These are phyloP conservation scores for Ophiobolus disseminans DNA, from an alignment of 2,329 filamentous ascomycete species.

Conservation along the genomic window DNA sequence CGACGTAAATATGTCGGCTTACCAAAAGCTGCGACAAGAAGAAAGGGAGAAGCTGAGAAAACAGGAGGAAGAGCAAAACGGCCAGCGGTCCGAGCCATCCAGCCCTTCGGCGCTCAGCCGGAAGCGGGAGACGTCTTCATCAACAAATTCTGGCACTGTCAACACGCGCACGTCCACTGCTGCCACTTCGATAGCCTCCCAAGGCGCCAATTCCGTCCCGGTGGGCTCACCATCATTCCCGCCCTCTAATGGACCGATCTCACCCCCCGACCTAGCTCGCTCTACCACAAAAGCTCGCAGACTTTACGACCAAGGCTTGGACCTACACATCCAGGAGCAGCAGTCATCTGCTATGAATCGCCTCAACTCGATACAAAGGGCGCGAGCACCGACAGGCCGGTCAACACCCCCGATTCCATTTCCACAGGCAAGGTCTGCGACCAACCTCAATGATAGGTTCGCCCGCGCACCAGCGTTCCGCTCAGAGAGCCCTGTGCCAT, in stretches of 20 bases:
- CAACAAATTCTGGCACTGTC: conserved; percentile 76
- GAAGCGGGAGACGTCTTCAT: conserved; percentile 83
- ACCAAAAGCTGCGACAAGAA: conserved; percentile 74
- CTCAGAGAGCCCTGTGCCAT: conserved; percentile 57
- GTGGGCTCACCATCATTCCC: conserved; percentile 39
- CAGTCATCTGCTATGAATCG: conserved; percentile 78
- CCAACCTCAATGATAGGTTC: conserved; percentile 58
- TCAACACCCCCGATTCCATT: conserved; percentile 60
- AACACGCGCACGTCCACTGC: conserved; percentile 78
- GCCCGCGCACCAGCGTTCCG: conserved; percentile 48
- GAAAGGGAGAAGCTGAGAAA: conserved; percentile 54
- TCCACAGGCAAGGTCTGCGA: conserved; percentile 53
- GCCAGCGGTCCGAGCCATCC: conserved; percentile 54
- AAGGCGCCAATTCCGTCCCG: conserved; percentile 54
- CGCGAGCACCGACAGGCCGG: conserved; percentile 55
- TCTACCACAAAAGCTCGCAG: conserved; percentile 74
- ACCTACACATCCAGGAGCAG: conserved; percentile 80
- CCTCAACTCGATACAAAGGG: conserved; percentile 77
- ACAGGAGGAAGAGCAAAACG: conserved; percentile 48
- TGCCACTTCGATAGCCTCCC: conserved; percentile 86
- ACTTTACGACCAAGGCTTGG: conserved; percentile 83
- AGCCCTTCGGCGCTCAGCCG: conserved; percentile 67
- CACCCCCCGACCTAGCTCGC: conserved; percentile 61
- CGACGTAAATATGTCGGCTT: conserved; percentile 82
- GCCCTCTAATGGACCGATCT: conserved; percentile 34